A percentile compares a stretch with the other conserved stretches of the same genome.
These are phyloP conservation scores for Trypanosoma avium DNA, from an alignment of 208 protist genomes.

Conservation along the genomic window DNA sequence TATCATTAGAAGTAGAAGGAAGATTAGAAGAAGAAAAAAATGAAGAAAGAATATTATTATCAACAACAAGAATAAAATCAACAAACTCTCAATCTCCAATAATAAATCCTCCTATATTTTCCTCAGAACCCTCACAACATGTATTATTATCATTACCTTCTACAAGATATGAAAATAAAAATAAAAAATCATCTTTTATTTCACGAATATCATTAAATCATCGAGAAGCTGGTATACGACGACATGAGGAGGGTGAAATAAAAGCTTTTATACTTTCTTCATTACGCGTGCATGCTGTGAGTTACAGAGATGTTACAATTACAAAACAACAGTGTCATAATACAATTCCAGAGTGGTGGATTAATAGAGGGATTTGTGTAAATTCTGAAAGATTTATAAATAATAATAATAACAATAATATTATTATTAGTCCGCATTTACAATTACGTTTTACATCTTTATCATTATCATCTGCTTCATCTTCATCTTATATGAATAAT, in stretches of 20 bases:
- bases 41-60: too few relatives aligned
- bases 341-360: slow-evolving; percentile 21
- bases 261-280: slow-evolving; percentile 5
- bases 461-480: neutral
- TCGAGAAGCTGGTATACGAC: neutral
- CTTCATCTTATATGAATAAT: neutral
- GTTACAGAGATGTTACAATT: neutral
- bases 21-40: too few relatives aligned
- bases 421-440: slow-evolving; percentile 10
- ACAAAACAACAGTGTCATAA: slow-evolving; percentile 19
- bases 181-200: neutral
- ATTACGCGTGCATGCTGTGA: slow-evolving; percentile 5
- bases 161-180: neutral
- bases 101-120: neutral
- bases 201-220: neutral
- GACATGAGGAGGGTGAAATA: neutral
- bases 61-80: too few relatives aligned
- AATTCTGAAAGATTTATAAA: too few relatives aligned
- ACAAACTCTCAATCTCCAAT: neutral
- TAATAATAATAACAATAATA: too few relatives aligned
- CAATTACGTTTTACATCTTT: slow-evolving; percentile 15
- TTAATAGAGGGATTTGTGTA: neutral
- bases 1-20: too few relatives aligned
- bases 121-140: neutral
- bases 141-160: neutral